phyloP scores from a whole-genome alignment of 225 moss, liverwort and hornwort species.

The Marchantia paleacea region DNA sequence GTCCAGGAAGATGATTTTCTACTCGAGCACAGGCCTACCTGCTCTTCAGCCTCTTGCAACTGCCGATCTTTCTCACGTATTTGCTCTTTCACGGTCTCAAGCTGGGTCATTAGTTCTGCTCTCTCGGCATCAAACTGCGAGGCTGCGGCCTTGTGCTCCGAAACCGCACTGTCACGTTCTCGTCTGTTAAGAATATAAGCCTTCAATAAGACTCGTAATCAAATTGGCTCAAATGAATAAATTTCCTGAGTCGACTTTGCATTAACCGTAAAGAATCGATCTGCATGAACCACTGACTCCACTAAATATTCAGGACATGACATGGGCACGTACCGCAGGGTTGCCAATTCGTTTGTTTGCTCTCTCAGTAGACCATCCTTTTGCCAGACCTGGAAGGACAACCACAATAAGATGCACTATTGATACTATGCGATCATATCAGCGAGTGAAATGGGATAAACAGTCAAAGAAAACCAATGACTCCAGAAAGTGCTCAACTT shows the following conservation, averaged over 20 bases:
- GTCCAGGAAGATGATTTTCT: background rate
- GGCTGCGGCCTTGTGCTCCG: slow-evolving; percentile 72
- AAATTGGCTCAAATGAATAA: background rate
- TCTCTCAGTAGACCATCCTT: slow-evolving; percentile 86
- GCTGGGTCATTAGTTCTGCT: slow-evolving; percentile 61
- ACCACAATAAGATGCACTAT: slow-evolving; percentile 2
- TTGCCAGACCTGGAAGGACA: slow-evolving; percentile 74
- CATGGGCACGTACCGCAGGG: slow-evolving; percentile 58
- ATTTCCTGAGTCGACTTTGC: background rate
- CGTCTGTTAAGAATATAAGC: slow-evolving; percentile 45
- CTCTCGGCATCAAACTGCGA: slow-evolving; percentile 78
- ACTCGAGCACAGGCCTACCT: slow-evolving; percentile 44
- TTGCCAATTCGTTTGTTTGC: slow-evolving; percentile 75
- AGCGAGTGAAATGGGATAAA: background rate
- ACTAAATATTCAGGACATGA: background rate
- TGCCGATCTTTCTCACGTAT: slow-evolving; percentile 72
- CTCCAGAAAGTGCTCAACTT: slow-evolving; percentile 24
- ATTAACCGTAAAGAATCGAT: background rate
- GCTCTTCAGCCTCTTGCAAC: slow-evolving; percentile 74
- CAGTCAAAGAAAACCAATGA: too few relatives aligned
- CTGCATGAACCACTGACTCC: background rate
- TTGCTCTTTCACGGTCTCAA: slow-evolving; percentile 83
- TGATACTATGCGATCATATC: background rate
- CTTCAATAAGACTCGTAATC: background rate
- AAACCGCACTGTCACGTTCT: slow-evolving; percentile 68